Percentiles rank a stretch among this genome's conserved stretches.
Evolutionary conservation across 2,329 filamentous ascomycete genomes (phyloP).

Genomic region (Graphiopsis chlorocephala): DNA sequence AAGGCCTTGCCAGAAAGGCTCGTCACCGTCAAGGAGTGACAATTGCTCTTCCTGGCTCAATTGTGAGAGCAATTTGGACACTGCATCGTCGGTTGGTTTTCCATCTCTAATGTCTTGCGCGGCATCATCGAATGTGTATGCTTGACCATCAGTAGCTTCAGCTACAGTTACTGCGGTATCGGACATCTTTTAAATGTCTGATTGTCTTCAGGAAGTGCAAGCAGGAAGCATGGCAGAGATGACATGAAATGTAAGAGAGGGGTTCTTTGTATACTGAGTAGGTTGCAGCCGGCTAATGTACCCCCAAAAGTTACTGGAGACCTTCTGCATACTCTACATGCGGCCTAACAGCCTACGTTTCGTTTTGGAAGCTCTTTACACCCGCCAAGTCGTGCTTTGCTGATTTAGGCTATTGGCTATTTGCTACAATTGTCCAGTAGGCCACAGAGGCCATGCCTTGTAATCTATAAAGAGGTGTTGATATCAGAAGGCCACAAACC

Average conservation of each 20-base stretch:
- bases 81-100: not conserved
- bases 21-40: slow-evolving; percentile 17
- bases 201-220: not conserved
- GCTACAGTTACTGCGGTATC: not conserved
- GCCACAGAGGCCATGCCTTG: not conserved
- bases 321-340: not conserved
- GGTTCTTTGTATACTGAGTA: not conserved
- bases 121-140: slow-evolving; percentile 4
- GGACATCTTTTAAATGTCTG: not conserved
- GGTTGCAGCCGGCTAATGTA: not conserved
- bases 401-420: slow-evolving; percentile 8
- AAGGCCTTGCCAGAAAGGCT: slow-evolving; percentile 17
- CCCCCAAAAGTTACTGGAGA: not conserved
- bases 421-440: not conserved
- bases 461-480: not conserved
- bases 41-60: slow-evolving; percentile 4
- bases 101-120: slow-evolving; percentile 6
- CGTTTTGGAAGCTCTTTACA: not conserved
- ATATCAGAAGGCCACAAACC: not conserved
- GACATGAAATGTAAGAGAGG: not conserved
- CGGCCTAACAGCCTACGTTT: too few species aligned
- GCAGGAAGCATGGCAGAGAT: not conserved
- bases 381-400: not conserved
- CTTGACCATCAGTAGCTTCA: not conserved
- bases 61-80: not conserved